Conservation (phyloP, 148 eudicot genomes). For the Salicornia ramosissima region DNA sequence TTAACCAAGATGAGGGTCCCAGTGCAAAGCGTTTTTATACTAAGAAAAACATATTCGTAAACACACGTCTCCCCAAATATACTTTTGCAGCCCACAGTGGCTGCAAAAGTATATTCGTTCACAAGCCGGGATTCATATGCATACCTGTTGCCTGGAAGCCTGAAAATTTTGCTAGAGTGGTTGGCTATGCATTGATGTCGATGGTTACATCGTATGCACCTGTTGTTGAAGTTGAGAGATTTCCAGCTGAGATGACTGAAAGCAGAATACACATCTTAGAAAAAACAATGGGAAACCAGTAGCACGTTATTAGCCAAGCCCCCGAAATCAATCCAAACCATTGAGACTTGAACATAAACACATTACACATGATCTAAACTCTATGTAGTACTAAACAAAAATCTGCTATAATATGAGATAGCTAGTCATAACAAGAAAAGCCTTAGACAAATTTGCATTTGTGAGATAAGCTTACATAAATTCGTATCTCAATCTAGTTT, state of each 20-base stretch:
- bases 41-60: neutral
- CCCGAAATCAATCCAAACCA: neutral
- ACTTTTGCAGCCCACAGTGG: too few species aligned
- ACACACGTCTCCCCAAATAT: too few species aligned
- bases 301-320: neutral
- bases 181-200: constrained; percentile 51
- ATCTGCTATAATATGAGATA: neutral
- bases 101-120: too few species aligned
- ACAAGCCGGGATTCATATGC: neutral
- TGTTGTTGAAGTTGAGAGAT: constrained; percentile 89
- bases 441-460: neutral
- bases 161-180: constrained; percentile 48
- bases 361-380: neutral
- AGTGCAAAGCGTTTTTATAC: too few species aligned
- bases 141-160: constrained; percentile 63
- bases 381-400: neutral
- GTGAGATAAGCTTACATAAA: too few species aligned
- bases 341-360: neutral
- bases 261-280: constrained; percentile 14
- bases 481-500: neutral
- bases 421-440: neutral
- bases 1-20: too few species aligned
- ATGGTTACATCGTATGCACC: constrained; percentile 79
- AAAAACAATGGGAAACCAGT: neutral
- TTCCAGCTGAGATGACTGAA: constrained; percentile 83